These are phyloP conservation scores for Pachyrhizus erosus DNA, from an alignment of 306 rosid species.

Conservation along the genomic window DNA sequence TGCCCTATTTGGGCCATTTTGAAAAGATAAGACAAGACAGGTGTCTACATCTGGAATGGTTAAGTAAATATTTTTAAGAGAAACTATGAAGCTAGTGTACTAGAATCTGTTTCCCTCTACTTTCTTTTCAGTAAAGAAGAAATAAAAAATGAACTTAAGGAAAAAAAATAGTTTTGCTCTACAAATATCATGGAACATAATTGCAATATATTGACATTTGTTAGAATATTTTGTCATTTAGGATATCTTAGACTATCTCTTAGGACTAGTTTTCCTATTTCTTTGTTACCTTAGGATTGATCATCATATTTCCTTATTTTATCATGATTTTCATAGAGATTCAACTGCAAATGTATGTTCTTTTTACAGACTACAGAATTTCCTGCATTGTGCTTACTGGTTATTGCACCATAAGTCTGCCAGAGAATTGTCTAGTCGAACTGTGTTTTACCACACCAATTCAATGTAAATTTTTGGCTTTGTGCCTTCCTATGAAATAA, in stretches of 20 bases:
- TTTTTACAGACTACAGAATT: not conserved
- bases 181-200: slow-evolving; percentile 2
- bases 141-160: slow-evolving; percentile 13
- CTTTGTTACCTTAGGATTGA: not conserved
- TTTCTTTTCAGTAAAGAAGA: slow-evolving; percentile 1
- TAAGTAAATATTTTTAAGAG: not conserved
- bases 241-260: not conserved
- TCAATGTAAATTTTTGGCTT: not conserved
- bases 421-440: not conserved
- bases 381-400: not conserved
- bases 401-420: not conserved
- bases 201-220: not conserved
- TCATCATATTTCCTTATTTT: not conserved
- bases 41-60: too few relatives aligned
- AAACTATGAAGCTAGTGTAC: slow-evolving; percentile 11
- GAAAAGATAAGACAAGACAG: too few relatives aligned
- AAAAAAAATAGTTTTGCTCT: not conserved
- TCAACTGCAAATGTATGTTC: not conserved
- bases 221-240: not conserved
- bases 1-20: too few relatives aligned
- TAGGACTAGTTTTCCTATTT: not conserved
- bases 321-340: not conserved
- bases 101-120: not conserved
- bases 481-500: not conserved
- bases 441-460: not conserved